phyloP scores from a whole-genome alignment of 2,329 filamentous ascomycete species.

The Neophaeococcomyces mojaviensis region DNA sequence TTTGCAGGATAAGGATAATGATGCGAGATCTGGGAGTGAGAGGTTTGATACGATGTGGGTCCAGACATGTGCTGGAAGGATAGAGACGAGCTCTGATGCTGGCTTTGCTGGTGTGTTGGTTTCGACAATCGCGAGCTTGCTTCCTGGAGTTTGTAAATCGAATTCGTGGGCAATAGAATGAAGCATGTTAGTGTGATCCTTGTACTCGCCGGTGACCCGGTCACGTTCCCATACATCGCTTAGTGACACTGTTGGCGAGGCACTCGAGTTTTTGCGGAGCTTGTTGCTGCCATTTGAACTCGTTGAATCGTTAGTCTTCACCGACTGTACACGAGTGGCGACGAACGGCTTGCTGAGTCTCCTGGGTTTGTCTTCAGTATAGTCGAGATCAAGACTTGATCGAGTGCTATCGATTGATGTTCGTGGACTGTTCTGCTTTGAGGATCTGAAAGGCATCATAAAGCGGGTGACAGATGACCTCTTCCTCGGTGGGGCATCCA shows the following conservation, averaged over 20 bases:
- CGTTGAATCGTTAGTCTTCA: background rate
- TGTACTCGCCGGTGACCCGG: slow-evolving; percentile 21
- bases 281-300: background rate
- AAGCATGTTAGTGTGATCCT: slow-evolving; percentile 23
- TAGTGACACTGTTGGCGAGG: background rate
- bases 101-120: slow-evolving; percentile 13
- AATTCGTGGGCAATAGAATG: slow-evolving; percentile 20
- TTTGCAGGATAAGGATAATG: slow-evolving; percentile 43
- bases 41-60: slow-evolving; percentile 35
- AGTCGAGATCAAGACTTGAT: slow-evolving; percentile 3
- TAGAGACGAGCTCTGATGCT: slow-evolving; percentile 31
- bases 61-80: slow-evolving; percentile 43
- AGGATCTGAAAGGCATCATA: slow-evolving; percentile 4
- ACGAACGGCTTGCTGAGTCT: background rate
- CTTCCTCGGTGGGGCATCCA: background rate
- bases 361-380: background rate
- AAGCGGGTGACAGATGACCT: background rate
- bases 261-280: background rate
- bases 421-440: slow-evolving; percentile 4
- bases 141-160: slow-evolving; percentile 9
- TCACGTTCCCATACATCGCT: slow-evolving; percentile 15
- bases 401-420: slow-evolving; percentile 1
- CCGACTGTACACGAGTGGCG: background rate
- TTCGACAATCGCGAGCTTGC: slow-evolving; percentile 27
- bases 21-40: slow-evolving; percentile 40